Percentiles rank a stretch among this genome's conserved stretches.
Evolutionary conservation across 169 alveolate species (phyloP).

Genomic region (Theileria orientalis): DNA sequence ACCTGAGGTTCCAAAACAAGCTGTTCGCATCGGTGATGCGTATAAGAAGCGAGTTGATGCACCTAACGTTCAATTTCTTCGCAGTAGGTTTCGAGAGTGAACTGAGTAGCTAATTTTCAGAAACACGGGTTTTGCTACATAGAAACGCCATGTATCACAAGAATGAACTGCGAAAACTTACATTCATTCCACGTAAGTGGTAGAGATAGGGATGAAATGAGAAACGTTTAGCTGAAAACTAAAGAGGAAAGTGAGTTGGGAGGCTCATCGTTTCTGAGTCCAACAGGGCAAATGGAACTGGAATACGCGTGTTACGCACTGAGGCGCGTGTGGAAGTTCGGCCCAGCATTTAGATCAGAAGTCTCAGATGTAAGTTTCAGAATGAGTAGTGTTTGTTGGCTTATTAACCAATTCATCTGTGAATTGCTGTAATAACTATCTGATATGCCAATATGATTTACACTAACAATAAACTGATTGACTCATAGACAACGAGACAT

Average conservation of each 20-base stretch:
- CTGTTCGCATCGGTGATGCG: constrained; percentile 82
- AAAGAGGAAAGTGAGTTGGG: constrained; percentile 6
- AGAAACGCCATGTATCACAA: constrained; percentile 98
- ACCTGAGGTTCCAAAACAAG: constrained; percentile 73
- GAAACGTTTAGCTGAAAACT: constrained; percentile 1
- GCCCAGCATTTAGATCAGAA: constrained; percentile 99
- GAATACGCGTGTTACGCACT: constrained; percentile 93
- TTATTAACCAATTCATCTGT: neutral
- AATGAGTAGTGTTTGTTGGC: neutral
- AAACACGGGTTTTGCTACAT: constrained; percentile 88
- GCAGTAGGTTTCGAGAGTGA: constrained; percentile 78
- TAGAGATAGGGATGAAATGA: constrained; percentile 62
- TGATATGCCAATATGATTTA: no score
- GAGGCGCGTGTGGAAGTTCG: constrained; percentile 94
- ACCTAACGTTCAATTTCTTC: constrained; percentile 80
- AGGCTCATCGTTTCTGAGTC: constrained; percentile 82
- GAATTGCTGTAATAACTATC: no score
- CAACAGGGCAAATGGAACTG: constrained; percentile 95
- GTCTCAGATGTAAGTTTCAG: constrained; percentile 82
- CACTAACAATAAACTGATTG: no score
- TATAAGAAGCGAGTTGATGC: constrained; percentile 82
- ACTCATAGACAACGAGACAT: constrained; percentile 91
- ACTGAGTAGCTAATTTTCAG: constrained; percentile 70
- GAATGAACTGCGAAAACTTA: constrained; percentile 98
- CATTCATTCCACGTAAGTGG: constrained; percentile 95